These are phyloP conservation scores for Plasmodium vinckei DNA, from an alignment of 169 alveolate species.

Conservation along the genomic window DNA sequence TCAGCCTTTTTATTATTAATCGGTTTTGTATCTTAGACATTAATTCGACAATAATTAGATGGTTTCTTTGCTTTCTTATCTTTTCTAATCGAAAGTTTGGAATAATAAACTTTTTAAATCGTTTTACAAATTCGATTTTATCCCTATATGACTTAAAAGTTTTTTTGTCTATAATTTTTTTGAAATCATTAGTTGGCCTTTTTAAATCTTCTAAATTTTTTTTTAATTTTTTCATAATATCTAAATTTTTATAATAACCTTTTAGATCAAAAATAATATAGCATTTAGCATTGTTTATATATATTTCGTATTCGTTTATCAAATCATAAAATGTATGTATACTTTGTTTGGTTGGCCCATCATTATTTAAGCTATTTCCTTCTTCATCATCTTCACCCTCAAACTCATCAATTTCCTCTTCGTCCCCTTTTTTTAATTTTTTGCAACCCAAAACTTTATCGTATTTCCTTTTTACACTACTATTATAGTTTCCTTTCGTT, in stretches of 20 bases:
- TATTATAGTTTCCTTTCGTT: constrained; percentile 3
- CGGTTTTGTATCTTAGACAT: constrained; percentile 70
- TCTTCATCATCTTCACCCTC: constrained; percentile 3
- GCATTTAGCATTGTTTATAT: constrained; percentile 51
- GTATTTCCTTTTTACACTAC: constrained; percentile 1
- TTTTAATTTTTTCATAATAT: constrained; percentile 52
- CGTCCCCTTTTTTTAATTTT: constrained; percentile 1
- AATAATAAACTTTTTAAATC: constrained; percentile 64
- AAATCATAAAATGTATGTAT: constrained; percentile 29
- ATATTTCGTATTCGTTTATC: constrained; percentile 41
- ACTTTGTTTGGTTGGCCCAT: constrained; percentile 1
- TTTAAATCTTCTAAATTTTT: constrained; percentile 56
- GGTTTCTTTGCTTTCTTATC: constrained; percentile 60
- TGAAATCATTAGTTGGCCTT: constrained; percentile 45
- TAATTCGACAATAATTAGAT: constrained; percentile 54
- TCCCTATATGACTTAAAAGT: constrained; percentile 59
- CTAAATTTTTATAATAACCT: constrained; percentile 50
- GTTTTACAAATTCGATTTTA: constrained; percentile 49
- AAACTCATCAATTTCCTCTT: not conserved
- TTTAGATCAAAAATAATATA: constrained; percentile 47
- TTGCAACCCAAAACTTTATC: not conserved
- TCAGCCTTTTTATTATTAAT: constrained; percentile 49
- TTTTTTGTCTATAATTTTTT: constrained; percentile 56
- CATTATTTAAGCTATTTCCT: constrained; percentile 32
- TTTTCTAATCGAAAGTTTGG: constrained; percentile 67